A percentile compares a stretch with the other conserved stretches of the same genome.
Evolutionary conservation across 2,329 filamentous ascomycete genomes (phyloP).

Genomic region (Pleomassaria siparia): DNA sequence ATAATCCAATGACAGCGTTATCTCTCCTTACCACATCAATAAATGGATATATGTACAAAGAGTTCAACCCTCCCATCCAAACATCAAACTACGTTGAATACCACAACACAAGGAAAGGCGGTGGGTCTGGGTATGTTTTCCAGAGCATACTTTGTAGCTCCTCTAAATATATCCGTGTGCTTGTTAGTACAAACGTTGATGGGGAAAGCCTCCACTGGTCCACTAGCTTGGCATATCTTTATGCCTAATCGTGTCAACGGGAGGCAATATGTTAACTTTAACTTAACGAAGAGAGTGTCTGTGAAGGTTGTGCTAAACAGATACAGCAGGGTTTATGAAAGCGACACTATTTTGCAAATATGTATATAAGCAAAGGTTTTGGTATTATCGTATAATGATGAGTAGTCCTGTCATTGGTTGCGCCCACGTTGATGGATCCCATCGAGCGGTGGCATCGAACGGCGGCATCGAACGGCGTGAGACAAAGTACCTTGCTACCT

Average conservation of each 20-base stretch:
- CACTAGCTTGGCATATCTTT: conserved; percentile 31
- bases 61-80: conserved; percentile 23
- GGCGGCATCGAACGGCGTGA: neutral
- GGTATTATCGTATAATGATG: conserved; percentile 27
- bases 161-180: conserved; percentile 53
- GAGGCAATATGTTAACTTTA: too few relatives aligned
- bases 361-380: conserved; percentile 23
- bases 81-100: conserved; percentile 51
- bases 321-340: too few relatives aligned
- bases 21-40: too few relatives aligned
- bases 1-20: too few relatives aligned
- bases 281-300: too few relatives aligned
- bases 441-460: neutral
- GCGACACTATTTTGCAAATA: conserved; percentile 45
- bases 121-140: conserved; percentile 56
- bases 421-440: neutral
- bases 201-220: conserved; percentile 49
- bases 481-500: neutral
- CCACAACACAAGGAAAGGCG: conserved; percentile 45
- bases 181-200: conserved; percentile 37
- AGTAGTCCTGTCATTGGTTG: conserved; percentile 26
- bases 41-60: too few relatives aligned
- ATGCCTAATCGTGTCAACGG: too few relatives aligned
- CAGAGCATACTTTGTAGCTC: conserved; percentile 64
- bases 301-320: too few relatives aligned